These are phyloP conservation scores for Gryganskiella cystojenkinii DNA, from an alignment of 192 early-diverging fungal species.

Conservation along the genomic window DNA sequence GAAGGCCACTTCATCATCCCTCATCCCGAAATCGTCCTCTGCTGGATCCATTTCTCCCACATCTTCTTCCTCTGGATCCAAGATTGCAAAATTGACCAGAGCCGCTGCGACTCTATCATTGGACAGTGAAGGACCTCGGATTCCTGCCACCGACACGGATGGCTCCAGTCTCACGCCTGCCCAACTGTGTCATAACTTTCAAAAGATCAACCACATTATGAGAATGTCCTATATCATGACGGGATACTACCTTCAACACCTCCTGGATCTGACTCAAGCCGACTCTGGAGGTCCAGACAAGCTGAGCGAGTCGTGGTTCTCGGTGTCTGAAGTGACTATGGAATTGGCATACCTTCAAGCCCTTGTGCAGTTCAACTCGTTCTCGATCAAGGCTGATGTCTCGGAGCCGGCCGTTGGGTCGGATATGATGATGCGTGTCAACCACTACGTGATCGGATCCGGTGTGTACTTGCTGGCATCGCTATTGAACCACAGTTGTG, in stretches of 20 bases:
- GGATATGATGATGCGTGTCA: not conserved
- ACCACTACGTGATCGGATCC: slow-evolving; percentile 33
- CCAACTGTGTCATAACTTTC: slow-evolving; percentile 31
- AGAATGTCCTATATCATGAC: slow-evolving; percentile 22
- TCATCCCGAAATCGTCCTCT: not conserved
- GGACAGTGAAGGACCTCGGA: not conserved
- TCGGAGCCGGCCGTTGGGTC: not conserved
- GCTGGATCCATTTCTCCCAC: not conserved
- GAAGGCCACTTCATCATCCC: not conserved
- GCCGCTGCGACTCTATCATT: slow-evolving; percentile 11
- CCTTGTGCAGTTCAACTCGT: slow-evolving; percentile 36
- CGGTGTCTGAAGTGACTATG: not conserved
- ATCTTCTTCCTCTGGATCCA: not conserved
- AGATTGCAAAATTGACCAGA: slow-evolving; percentile 1
- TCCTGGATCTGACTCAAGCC: slow-evolving; percentile 14
- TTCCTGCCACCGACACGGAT: not conserved
- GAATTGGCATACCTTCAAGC: slow-evolving; percentile 35
- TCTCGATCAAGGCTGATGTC: slow-evolving; percentile 32
- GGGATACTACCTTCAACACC: slow-evolving; percentile 29
- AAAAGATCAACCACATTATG: not conserved
- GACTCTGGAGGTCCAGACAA: not conserved
- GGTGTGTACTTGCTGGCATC: slow-evolving; percentile 34
- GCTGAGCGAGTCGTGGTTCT: no score
- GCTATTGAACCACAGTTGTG: slow-evolving; percentile 52
- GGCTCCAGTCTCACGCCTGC: slow-evolving; percentile 16